A percentile compares a stretch with the other conserved stretches of the same genome.
Evolutionary conservation across 176 grass and related monocot genomes (phyloP).

Genomic region (Carex littledalei): DNA sequence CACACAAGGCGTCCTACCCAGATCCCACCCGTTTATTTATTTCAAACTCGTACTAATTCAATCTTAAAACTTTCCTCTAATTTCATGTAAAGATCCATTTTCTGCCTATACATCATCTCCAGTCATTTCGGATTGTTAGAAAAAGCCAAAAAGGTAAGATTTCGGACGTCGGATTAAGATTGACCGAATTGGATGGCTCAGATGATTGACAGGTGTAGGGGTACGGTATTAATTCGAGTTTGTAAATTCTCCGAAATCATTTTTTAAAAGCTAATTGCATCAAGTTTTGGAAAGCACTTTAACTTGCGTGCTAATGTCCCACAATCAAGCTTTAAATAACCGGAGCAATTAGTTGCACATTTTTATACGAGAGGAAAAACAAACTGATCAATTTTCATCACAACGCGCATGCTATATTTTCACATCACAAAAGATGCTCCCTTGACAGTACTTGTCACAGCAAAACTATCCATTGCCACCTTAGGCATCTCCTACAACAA

Average conservation of each 20-base stretch:
- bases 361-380: neutral
- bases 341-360: neutral
- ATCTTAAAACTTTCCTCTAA: no score
- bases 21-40: no score
- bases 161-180: no score
- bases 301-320: neutral
- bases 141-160: no score
- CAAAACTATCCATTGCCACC: neutral
- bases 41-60: no score
- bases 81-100: no score
- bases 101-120: no score
- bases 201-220: no score
- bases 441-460: neutral
- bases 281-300: neutral
- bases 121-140: no score
- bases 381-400: neutral
- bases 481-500: slow-evolving; percentile 10
- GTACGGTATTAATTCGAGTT: no score
- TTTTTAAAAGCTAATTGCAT: neutral
- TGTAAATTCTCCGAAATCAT: neutral
- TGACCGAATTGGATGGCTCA: no score
- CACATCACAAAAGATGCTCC: slow-evolving; percentile 13
- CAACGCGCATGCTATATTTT: neutral
- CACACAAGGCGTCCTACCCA: no score
- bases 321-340: neutral